Base-by-base conservation (phyloP, 805 yeast genomes). In the Pichia thaimueangensis region DNA sequence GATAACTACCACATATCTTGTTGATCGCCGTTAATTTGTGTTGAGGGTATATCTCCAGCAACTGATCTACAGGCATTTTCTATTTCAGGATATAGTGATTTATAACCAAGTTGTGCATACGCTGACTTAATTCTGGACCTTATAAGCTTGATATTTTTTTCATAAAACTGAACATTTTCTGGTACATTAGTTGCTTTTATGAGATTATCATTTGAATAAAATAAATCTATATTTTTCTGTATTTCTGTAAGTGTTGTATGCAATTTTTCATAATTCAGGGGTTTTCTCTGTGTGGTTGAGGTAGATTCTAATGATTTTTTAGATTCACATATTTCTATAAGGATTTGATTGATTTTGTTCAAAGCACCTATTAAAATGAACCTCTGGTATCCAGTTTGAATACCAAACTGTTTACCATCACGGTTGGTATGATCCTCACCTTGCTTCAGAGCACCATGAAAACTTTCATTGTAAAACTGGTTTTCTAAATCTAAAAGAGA, bases 351-450 rank as follows among this genome's bases (percentile, higher is more conserved):
- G 56, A 31, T 80, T 53, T 15, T 83, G 80, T 42, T 69, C 57
- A 30, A 82, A 43, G 84, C 80, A 0, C 97, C 97, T 1, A 88
- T 57, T 0, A 85, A 56, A 2, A 86, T 50, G 52, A 75, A 81
- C 45, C 85, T 63, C 59, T 83, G 93, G 53, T 78, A 82, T 0
- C 86, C 87, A 0, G 84, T 80, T 56, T 83, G 93, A 33, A 79
- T 70, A 0, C 97, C 97, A 50, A 78, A 80, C 55, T 86, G 87
- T 55, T 81, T 82, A 1, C 96, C 97, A 57, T 88, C 96, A 2
- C 68, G 49, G 39, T 63, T 69, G 37, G 87, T 88, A 33, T 78
- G 73, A 37, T 58, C 60, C 1, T 77, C 64, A 0, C 87, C 83
- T 39, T 74, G 82, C 5, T 64, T 60, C 30, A 72, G 72, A 1